Evolutionary conservation across 1,284 basidiomycete species (phyloP), one percentile per base, ranked within the genome.

Genomic region (Cutaneotrichosporon spelunceum): DNA sequence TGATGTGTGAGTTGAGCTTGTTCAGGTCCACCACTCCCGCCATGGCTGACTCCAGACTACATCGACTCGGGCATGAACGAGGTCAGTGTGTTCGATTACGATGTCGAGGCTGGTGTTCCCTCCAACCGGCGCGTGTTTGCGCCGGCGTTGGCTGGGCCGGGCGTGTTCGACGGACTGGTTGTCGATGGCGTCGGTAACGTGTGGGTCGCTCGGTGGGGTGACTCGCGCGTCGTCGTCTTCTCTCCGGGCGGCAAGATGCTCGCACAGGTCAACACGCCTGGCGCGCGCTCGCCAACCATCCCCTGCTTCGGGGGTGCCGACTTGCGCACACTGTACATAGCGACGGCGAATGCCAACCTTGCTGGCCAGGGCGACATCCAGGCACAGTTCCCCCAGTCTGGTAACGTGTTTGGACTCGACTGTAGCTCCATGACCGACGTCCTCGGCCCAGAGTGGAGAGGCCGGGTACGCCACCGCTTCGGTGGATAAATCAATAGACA

Each of bases 121-220:
- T 65, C 66, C 47, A 73, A 75, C 62, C 60, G 64, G 3, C 64
- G 68, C 1, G 42, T 50, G 5, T 71, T 79, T 56, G 72, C 64
- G 7, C 45, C 57, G 4, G 55, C 67, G 6, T 66, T 69, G 7
- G 61, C 71, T 1, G 60, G 19, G 4, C 56, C 60, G 26, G 76
- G 75, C 9, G 62, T 69, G 13, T 79, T 72, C 34, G 79, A 80
- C 60, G 78, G 79, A 1, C 65, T 80, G 10, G 71, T 72, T 24
- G 68, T 77, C 39, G 79, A 79, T 56, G 72, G 70, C 1, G 56
- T 67, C 0, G 79, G 77, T 10, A 76, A 75, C 52, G 60, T 80
- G 5, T 79, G 77, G 77, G 73, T 70, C 3, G 77, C 76, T 6
- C 61, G 76, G 52, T 79, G 78, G 78, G 70, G 68, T 39, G 74